Conservation (phyloP, 106 monocot genomes). For the Allium sativum region DNA sequence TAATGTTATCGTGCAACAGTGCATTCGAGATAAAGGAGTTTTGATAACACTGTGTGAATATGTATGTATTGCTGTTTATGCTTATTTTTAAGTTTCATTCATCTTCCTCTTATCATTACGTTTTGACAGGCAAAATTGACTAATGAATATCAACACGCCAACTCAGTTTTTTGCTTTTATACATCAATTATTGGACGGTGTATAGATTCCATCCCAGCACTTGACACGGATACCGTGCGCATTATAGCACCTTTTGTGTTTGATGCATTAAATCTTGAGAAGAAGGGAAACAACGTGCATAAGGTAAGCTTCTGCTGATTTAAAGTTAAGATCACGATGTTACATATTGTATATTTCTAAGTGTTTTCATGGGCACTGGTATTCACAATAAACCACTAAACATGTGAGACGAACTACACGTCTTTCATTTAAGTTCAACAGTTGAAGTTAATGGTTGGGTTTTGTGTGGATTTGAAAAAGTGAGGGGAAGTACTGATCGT, state of each 20-base stretch:
- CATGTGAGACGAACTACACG: too few species aligned
- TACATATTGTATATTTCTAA: too few species aligned
- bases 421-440: too few species aligned
- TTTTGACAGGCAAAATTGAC: slow-evolving; percentile 52
- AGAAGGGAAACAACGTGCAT: slow-evolving; percentile 44
- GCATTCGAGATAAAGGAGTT: slow-evolving; percentile 77
- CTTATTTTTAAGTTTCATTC: not conserved
- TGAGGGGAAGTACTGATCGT: too few species aligned
- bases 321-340: too few species aligned
- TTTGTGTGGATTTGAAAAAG: too few species aligned
- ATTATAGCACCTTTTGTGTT: slow-evolving; percentile 63
- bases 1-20: slow-evolving; percentile 77
- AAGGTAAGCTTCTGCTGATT: slow-evolving; percentile 28
- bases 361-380: too few species aligned
- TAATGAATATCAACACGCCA: slow-evolving; percentile 56
- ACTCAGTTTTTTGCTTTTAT: slow-evolving; percentile 64
- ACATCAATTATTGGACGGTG: slow-evolving; percentile 78
- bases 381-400: too few species aligned
- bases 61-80: slow-evolving; percentile 32
- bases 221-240: slow-evolving; percentile 63
- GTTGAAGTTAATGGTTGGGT: too few species aligned
- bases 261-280: slow-evolving; percentile 47
- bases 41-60: slow-evolving; percentile 76
- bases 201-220: slow-evolving; percentile 45
- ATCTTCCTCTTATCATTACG: not conserved